Conservation (phyloP, 768 basidiomycete genomes). For the Trametes cinnabarina region DNA sequence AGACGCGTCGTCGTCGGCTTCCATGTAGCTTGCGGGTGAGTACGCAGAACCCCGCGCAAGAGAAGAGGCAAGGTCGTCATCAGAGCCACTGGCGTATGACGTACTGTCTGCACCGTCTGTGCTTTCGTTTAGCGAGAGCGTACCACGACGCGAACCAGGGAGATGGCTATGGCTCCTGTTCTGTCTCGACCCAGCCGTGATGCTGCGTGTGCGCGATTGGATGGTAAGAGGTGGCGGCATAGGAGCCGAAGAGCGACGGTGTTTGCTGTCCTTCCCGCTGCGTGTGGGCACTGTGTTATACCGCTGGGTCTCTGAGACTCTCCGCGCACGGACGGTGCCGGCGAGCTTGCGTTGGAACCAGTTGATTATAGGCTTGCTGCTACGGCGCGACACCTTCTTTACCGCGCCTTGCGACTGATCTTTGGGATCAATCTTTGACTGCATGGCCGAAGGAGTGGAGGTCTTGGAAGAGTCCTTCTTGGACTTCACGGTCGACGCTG, state of each 20-base stretch:
- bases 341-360: conserved; percentile 89
- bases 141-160: conserved; percentile 19
- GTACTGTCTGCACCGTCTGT: conserved; percentile 42
- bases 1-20: conserved; percentile 95
- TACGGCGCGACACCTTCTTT: conserved; percentile 66
- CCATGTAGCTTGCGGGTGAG: conserved; percentile 72
- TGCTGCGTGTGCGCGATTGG: conserved; percentile 25
- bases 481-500: conserved; percentile 20
- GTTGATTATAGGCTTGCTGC: conserved; percentile 83
- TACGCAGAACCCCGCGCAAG: conserved; percentile 71
- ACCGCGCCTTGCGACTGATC: conserved; percentile 30
- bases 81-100: conserved; percentile 40
- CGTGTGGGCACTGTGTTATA: conserved; percentile 16
- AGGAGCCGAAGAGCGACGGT: conserved; percentile 26
- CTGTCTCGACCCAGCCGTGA: conserved; percentile 18
- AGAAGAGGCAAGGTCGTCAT: conserved; percentile 55
- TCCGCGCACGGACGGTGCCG: conserved; percentile 60
- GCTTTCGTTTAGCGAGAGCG: conserved; percentile 64
- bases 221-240: conserved; percentile 20
- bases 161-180: conserved; percentile 17
- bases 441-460: conserved; percentile 3
- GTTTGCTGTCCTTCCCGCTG: conserved; percentile 26
- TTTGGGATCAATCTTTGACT: not conserved
- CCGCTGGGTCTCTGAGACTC: conserved; percentile 37
- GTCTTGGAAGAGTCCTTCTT: conserved; percentile 23